Percentiles rank a stretch among this genome's conserved stretches.
These are phyloP conservation scores for Leccinum huronense DNA, from an alignment of 1,284 basidiomycete species.

Conservation along the genomic window DNA sequence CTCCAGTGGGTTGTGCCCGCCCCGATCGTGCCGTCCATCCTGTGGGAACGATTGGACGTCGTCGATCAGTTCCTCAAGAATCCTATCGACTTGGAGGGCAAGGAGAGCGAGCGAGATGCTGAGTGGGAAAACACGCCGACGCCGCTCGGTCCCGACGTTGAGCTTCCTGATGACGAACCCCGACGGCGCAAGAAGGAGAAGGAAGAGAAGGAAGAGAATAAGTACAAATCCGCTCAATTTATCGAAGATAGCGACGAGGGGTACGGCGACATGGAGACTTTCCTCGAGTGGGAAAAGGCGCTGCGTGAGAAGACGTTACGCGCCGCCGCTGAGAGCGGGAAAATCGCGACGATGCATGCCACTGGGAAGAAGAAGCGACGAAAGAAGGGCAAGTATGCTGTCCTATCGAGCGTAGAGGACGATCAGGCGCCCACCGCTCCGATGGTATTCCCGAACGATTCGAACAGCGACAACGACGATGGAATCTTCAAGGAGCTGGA, in stretches of 20 bases:
- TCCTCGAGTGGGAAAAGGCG: conserved; percentile 73
- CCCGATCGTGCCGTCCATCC: conserved; percentile 57
- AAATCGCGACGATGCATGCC: conserved; percentile 56
- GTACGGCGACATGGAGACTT: conserved; percentile 70
- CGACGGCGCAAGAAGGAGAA: conserved; percentile 47
- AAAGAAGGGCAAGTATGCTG: conserved; percentile 30
- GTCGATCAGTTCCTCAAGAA: conserved; percentile 75
- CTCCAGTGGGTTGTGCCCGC: conserved; percentile 80
- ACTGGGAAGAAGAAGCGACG: conserved; percentile 71
- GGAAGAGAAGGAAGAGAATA: conserved; percentile 68
- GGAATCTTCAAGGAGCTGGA: conserved; percentile 24
- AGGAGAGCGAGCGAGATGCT: conserved; percentile 65
- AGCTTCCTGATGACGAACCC: conserved; percentile 45
- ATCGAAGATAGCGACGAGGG: conserved; percentile 88
- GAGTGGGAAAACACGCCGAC: conserved; percentile 56
- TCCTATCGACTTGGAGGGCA: conserved; percentile 74
- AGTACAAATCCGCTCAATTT: conserved; percentile 86
- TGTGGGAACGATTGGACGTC: conserved; percentile 63
- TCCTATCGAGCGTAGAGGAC: conserved; percentile 14
- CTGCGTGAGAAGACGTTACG: conserved; percentile 49
- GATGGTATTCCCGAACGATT: conserved; percentile 16
- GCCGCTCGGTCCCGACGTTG: conserved; percentile 45
- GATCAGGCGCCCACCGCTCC: conserved; percentile 3
- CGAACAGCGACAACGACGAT: conserved; percentile 25
- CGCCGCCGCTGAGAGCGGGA: conserved; percentile 46